Evolutionary conservation across 108 stramenopile genomes (phyloP).

Genomic region (Fragilariopsis cylindrus): DNA sequence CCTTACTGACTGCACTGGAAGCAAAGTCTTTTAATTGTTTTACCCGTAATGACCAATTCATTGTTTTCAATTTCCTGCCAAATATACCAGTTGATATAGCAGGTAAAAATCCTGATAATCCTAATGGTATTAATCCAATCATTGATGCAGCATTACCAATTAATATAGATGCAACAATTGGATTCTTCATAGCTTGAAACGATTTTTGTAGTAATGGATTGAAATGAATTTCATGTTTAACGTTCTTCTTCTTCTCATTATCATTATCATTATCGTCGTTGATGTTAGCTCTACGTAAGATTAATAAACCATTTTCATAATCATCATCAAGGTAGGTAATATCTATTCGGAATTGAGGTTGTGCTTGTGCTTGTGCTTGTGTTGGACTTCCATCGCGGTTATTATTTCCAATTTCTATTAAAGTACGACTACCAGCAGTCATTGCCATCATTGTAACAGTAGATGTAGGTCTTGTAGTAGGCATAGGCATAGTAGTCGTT

Average conservation of each 20-base stretch:
- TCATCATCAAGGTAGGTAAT: slow-evolving; percentile 1
- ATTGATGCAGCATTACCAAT: not conserved
- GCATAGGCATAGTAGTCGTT: no score
- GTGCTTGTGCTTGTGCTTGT: no score
- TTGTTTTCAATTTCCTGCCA: no score
- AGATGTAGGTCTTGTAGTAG: no score
- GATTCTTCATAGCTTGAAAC: not conserved
- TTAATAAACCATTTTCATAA: not conserved
- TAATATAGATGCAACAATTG: not conserved
- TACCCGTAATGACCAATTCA: no score
- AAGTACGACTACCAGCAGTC: no score
- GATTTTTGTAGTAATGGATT: not conserved
- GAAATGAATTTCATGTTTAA: not conserved
- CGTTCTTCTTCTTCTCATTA: not conserved
- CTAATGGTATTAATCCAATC: not conserved
- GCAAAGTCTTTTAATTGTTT: no score
- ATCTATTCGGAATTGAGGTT: not conserved
- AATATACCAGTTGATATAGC: not conserved
- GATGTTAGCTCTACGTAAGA: not conserved
- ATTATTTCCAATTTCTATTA: no score
- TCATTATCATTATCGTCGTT: not conserved
- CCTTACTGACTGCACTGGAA: no score
- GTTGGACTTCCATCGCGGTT: no score
- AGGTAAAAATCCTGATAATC: not conserved
- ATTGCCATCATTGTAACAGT: no score